Evolutionary conservation across 371 early-diverging fungal species (phyloP), one percentile per base, ranked within the genome.

Genomic region (Actinomucor elegans): DNA sequence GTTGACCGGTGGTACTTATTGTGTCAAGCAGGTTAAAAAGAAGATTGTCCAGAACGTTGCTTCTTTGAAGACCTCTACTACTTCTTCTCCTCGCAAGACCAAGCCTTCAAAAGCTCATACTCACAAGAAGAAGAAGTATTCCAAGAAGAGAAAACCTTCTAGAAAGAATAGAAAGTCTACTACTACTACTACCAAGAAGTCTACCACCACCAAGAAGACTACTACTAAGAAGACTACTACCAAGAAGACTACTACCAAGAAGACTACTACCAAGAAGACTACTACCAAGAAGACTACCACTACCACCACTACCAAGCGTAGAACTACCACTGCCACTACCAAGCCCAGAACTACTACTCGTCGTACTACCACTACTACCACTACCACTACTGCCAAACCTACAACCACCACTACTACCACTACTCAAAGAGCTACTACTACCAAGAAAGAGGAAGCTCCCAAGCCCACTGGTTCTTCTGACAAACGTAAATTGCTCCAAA

Each of bases 401-500:
- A 52, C 44, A 27, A 34, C 34, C 3, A 27, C 11, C 24, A 20
- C 44, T 12, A 45, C 59, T 28, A 57, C 59, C 11, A 45, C 49
- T 12, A 38, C 41, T 4, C 59, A 55, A 23, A 64, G 58, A 21
- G 17, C 32, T 15, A 45, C 47, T 15, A 46, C 37, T n/a, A 47
- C 21, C 12, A 51, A 51, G 18, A 15, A 33, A 18, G 15, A 45
- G 33, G 33, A 34, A 4, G 18, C 33, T 14, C 17, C 33, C 28
- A 49, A 48, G 23, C 27, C 34, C 8, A 28, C 41, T 4, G 42
- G 33, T 11, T 32, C 52, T 10, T 38, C 41, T 27, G 44, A 52
- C 15, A 59, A 64, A 36, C 61, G 74, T 21, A 73, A 69, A 64
- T 51, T 65, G 44, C 50, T 77, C 35, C 77, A 77, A 54, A 55